phyloP scores from a whole-genome alignment of 495 filamentous ascomycete species.

The Jackrogersella minutella region DNA sequence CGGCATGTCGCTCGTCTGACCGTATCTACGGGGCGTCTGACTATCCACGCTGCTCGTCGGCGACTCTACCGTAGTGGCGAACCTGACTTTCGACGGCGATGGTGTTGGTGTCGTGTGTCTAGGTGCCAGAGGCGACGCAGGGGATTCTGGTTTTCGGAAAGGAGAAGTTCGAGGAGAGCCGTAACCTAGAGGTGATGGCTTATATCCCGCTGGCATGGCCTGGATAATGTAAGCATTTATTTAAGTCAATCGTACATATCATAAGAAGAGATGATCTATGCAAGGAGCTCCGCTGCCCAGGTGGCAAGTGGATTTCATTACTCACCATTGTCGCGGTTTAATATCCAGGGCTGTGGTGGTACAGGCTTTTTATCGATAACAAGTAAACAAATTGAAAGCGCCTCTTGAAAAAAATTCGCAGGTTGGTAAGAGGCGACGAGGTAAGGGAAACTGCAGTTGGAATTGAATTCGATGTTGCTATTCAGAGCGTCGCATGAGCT shows the following conservation, averaged over 20 bases:
- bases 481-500: background rate
- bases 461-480: background rate
- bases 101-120: slow-evolving; percentile 57
- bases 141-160: slow-evolving; percentile 72
- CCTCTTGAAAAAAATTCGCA: background rate
- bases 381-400: slow-evolving; percentile 26
- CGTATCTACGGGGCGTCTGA: slow-evolving; percentile 56
- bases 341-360: slow-evolving; percentile 25
- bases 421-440: background rate
- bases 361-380: background rate
- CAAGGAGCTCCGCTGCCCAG: slow-evolving; percentile 37
- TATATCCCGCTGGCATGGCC: slow-evolving; percentile 66
- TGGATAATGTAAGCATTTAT: slow-evolving; percentile 39
- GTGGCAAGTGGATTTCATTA: slow-evolving; percentile 39
- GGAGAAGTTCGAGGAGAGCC: slow-evolving; percentile 74
- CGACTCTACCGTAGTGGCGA: slow-evolving; percentile 43
- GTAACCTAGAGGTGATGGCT: slow-evolving; percentile 75
- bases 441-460: background rate
- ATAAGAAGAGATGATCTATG: slow-evolving; percentile 29
- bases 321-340: slow-evolving; percentile 38
- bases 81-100: slow-evolving; percentile 56
- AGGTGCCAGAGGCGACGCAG: slow-evolving; percentile 56
- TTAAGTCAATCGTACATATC: slow-evolving; percentile 11
- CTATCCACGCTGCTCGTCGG: slow-evolving; percentile 40
- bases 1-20: slow-evolving; percentile 39